phyloP scores from a whole-genome alignment of 2,329 filamentous ascomycete genomes.

The Xylariaceae sp. region DNA sequence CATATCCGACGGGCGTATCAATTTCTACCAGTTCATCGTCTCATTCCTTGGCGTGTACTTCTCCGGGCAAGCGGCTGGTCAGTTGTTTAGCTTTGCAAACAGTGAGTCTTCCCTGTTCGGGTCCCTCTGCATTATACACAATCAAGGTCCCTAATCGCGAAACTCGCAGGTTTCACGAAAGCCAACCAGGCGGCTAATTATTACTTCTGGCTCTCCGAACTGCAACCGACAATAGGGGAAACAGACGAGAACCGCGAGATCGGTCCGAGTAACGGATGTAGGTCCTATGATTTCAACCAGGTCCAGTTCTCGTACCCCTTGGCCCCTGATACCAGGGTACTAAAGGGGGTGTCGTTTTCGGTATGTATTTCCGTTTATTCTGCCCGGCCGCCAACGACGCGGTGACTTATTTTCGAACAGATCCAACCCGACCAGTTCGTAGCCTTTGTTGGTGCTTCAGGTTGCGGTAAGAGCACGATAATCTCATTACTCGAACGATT shows the following conservation, averaged over 20 bases:
- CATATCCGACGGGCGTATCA: conserved; percentile 42
- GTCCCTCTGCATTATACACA: background rate
- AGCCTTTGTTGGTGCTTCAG: conserved; percentile 58
- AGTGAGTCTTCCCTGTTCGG: conserved; percentile 36
- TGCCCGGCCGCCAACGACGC: too few species aligned
- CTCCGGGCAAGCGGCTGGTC: conserved; percentile 44
- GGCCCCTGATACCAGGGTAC: conserved; percentile 42
- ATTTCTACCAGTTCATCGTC: conserved; percentile 49
- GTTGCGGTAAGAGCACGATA: conserved; percentile 64
- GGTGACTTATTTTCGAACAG: conserved; percentile 16
- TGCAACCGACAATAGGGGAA: conserved; percentile 47
- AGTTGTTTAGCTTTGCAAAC: conserved; percentile 51
- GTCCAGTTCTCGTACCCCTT: conserved; percentile 66
- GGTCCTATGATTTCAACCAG: conserved; percentile 51
- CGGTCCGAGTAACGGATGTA: conserved; percentile 33
- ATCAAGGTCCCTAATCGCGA: background rate
- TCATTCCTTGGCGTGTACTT: conserved; percentile 56
- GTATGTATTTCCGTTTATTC: conserved; percentile 22
- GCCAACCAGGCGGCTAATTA: conserved; percentile 53
- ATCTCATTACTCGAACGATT: conserved; percentile 54
- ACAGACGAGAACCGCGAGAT: conserved; percentile 44
- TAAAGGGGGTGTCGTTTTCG: conserved; percentile 46
- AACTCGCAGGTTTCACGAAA: conserved; percentile 50
- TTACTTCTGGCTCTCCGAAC: conserved; percentile 49
- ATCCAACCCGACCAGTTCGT: conserved; percentile 52